Percentiles rank a stretch among this genome's conserved stretches.
Evolutionary conservation across 2,329 filamentous ascomycete species (phyloP).

Genomic region (Penicillium nordicum): DNA sequence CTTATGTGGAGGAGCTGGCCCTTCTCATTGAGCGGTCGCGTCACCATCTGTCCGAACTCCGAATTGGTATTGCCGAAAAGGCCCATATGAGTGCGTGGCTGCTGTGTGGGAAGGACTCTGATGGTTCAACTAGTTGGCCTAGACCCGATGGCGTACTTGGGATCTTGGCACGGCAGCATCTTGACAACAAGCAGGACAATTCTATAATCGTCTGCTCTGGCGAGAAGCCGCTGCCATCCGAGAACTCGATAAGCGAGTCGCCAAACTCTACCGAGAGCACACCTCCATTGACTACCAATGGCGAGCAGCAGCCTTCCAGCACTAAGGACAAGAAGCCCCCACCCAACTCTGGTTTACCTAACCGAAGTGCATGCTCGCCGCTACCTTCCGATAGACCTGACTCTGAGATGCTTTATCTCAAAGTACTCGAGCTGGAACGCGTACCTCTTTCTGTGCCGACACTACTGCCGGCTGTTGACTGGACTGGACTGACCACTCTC

Average conservation of each 20-base stretch:
- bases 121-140: conserved; percentile 28
- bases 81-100: conserved; percentile 28
- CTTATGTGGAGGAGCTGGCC: conserved; percentile 79
- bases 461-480: conserved; percentile 69
- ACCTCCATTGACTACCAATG: not conserved
- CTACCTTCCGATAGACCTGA: conserved; percentile 15
- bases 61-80: conserved; percentile 64
- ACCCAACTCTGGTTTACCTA: not conserved
- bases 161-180: conserved; percentile 22
- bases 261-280: not conserved
- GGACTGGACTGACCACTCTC: conserved; percentile 66
- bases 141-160: conserved; percentile 33
- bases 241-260: not conserved
- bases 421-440: conserved; percentile 70
- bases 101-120: conserved; percentile 14
- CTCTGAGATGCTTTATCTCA: conserved; percentile 57
- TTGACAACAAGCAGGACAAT: conserved; percentile 6
- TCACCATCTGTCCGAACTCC: conserved; percentile 64
- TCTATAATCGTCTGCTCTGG: not conserved
- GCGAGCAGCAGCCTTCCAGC: not conserved
- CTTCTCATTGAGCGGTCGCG: conserved; percentile 70
- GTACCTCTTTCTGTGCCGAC: conserved; percentile 69
- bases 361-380: conserved; percentile 2
- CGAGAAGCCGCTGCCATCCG: not conserved
- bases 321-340: not conserved